Conservation (phyloP, 148 eudicot species). For the Fagopyrum homotropicum region DNA sequence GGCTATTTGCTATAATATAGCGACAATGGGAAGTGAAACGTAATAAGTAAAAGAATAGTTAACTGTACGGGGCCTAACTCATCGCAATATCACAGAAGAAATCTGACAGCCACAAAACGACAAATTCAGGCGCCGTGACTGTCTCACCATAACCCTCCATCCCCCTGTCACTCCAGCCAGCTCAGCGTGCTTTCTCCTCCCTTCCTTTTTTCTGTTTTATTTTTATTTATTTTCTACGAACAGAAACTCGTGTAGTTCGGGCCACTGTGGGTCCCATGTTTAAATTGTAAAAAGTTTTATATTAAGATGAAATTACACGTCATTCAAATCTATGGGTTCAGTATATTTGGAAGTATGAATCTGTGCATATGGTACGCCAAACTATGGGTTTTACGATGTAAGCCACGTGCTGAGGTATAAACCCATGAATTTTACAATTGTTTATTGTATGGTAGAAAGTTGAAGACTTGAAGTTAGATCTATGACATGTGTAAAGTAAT, state of each 20-base stretch:
- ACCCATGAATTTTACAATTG: too few relatives aligned
- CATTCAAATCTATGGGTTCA: too few relatives aligned
- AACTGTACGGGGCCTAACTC: neutral
- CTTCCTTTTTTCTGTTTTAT: neutral
- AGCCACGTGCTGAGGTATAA: too few relatives aligned
- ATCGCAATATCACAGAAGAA: neutral
- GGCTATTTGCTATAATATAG: too few relatives aligned
- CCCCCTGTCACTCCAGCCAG: neutral
- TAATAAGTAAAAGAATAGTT: neutral
- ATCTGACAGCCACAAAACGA: neutral
- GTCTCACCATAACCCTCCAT: neutral
- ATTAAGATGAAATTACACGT: too few relatives aligned
- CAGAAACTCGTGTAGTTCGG: neutral
- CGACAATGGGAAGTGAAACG: neutral
- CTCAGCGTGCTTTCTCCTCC: slow-evolving; percentile 6
- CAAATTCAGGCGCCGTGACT: slow-evolving; percentile 5
- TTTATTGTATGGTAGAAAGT: too few relatives aligned
- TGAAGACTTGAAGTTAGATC: too few relatives aligned
- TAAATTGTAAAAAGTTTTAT: too few relatives aligned
- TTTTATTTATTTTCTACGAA: neutral
- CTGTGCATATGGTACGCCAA: too few relatives aligned
- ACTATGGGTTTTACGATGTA: too few relatives aligned
- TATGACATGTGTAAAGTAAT: too few relatives aligned
- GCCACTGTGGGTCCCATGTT: neutral
- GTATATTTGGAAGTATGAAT: too few relatives aligned